Percentiles rank a stretch among this genome's conserved stretches.
Conservation (phyloP, 441 rosid genomes). For the Hura crepitans region DNA sequence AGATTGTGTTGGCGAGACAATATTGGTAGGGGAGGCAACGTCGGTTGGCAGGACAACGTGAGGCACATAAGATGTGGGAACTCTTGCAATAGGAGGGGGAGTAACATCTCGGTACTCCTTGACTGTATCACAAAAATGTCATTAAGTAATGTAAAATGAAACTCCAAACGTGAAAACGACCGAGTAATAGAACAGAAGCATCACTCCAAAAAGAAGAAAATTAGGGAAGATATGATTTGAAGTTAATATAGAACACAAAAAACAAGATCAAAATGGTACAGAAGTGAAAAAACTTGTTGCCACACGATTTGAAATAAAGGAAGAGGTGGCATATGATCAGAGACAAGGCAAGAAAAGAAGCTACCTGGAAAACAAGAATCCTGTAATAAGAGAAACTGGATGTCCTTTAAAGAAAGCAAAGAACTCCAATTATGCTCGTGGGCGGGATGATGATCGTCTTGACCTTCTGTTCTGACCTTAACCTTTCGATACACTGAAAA, state of each 20-base stretch:
- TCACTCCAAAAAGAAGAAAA: not conserved
- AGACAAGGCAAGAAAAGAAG: conserved; percentile 4
- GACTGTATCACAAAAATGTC: conserved; percentile 28
- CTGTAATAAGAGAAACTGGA: conserved; percentile 42
- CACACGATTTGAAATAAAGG: not conserved
- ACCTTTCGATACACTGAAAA: conserved; percentile 56
- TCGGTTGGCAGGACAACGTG: conserved; percentile 24
- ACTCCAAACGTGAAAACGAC: too few species aligned
- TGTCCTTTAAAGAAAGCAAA: conserved; percentile 38
- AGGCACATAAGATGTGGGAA: conserved; percentile 30
- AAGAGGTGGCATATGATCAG: not conserved
- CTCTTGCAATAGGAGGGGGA: conserved; percentile 32
- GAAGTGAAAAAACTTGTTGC: too few species aligned
- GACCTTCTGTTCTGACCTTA: conserved; percentile 39
- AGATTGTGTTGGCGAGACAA: conserved; percentile 25
- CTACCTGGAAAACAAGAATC: conserved; percentile 43
- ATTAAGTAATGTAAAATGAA: not conserved
- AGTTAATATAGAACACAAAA: not conserved
- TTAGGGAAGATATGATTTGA: not conserved
- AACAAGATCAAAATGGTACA: not conserved
- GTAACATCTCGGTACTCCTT: conserved; percentile 35
- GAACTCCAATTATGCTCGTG: conserved; percentile 34
- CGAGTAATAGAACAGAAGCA: too few species aligned
- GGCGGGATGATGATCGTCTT: conserved; percentile 20
- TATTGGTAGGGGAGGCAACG: conserved; percentile 20